phyloP scores from a whole-genome alignment of 2,329 filamentous ascomycete species.

The Claviceps digitariae region DNA sequence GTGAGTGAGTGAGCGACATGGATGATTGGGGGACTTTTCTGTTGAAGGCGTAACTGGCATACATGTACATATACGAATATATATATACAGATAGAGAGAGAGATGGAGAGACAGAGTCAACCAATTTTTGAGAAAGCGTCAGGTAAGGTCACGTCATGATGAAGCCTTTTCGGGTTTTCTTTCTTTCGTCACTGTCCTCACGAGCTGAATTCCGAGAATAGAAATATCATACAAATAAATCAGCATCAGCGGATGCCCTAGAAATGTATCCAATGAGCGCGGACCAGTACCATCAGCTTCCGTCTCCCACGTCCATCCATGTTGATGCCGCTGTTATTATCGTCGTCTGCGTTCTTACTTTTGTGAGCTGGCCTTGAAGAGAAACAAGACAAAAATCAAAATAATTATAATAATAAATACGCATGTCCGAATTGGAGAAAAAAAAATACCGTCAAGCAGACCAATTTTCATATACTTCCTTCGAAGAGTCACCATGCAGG shows the following conservation, averaged over 20 bases:
- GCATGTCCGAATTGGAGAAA: not conserved
- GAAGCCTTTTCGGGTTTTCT: not conserved
- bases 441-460: not conserved
- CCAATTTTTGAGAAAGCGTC: not conserved
- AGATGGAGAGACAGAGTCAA: not conserved
- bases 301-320: not conserved
- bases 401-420: not conserved
- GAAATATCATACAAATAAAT: not conserved
- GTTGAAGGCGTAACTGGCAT: not conserved
- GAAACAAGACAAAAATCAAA: slow-evolving; percentile 4
- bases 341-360: no score
- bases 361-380: not conserved
- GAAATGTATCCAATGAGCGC: not conserved
- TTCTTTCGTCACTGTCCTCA: not conserved
- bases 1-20: not conserved
- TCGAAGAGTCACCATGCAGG: slow-evolving; percentile 1
- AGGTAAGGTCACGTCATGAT: not conserved
- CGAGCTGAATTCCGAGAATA: not conserved
- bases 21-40: not conserved
- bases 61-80: not conserved
- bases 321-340: not conserved
- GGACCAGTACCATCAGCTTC: not conserved
- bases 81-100: not conserved
- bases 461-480: not conserved
- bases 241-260: not conserved